These are phyloP conservation scores for Trichosporon faecale DNA, from an alignment of 1,284 basidiomycete genomes.

Conservation along the genomic window DNA sequence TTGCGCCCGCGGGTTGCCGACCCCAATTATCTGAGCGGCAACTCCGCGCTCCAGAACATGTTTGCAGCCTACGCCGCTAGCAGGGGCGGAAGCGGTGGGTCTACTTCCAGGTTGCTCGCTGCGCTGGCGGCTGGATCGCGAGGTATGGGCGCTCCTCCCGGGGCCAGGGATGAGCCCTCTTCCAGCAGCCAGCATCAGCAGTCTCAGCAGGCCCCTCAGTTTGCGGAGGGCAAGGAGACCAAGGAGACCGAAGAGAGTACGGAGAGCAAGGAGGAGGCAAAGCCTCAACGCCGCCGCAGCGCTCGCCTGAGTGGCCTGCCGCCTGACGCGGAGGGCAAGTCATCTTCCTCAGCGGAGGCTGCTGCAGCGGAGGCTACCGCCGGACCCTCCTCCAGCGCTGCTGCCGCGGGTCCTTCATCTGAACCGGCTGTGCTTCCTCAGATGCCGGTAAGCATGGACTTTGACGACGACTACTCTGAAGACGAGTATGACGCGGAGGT, in stretches of 20 bases:
- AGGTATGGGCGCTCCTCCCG: slow-evolving; percentile 16
- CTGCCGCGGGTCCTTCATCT: neutral
- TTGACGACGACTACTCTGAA: slow-evolving; percentile 63
- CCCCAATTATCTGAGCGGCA: slow-evolving; percentile 57
- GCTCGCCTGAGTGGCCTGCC: slow-evolving; percentile 69
- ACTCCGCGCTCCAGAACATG: slow-evolving; percentile 66
- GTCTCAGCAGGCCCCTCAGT: neutral
- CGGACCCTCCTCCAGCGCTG: slow-evolving; percentile 9
- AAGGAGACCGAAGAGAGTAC: slow-evolving; percentile 21
- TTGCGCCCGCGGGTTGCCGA: slow-evolving; percentile 85
- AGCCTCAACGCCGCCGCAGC: slow-evolving; percentile 64
- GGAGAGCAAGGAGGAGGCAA: slow-evolving; percentile 21
- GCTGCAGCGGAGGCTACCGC: neutral
- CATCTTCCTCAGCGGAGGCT: neutral
- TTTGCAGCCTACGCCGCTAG: slow-evolving; percentile 75
- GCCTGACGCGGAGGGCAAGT: slow-evolving; percentile 32
- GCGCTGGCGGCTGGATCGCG: slow-evolving; percentile 48
- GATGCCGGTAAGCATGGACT: slow-evolving; percentile 47
- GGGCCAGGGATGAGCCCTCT: neutral
- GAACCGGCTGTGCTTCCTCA: slow-evolving; percentile 32
- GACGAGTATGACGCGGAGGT: slow-evolving; percentile 62
- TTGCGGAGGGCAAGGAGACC: slow-evolving; percentile 13
- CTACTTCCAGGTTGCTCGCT: slow-evolving; percentile 59
- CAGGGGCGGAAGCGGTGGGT: slow-evolving; percentile 21
- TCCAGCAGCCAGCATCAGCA: slow-evolving; percentile 8